phyloP scores from a whole-genome alignment of 176 grass and related monocot genomes.

The Juncus effusus region DNA sequence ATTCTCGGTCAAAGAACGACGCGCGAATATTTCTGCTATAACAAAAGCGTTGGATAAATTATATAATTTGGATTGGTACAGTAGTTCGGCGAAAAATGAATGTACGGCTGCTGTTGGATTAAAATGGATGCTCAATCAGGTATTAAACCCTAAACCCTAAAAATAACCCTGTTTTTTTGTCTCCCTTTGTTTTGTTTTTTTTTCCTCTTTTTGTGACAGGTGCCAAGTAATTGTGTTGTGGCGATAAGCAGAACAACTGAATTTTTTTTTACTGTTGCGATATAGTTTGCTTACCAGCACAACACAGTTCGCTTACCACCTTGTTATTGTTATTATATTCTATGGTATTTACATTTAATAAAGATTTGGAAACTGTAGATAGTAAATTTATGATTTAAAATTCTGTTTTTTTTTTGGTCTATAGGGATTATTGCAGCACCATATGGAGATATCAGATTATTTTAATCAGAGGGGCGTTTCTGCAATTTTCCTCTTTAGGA shows the following conservation, averaged over 20 bases:
- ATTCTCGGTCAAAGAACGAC: conserved; percentile 77
- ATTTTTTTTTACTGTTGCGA: too few relatives aligned
- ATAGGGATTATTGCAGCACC: conserved; percentile 74
- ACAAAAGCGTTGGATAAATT: conserved; percentile 59
- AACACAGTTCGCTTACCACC: too few relatives aligned
- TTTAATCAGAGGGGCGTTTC: conserved; percentile 76
- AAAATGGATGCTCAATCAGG: conserved; percentile 99
- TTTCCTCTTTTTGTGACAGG: not conserved
- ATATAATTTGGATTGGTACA: conserved; percentile 95
- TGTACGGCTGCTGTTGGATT: conserved; percentile 77
- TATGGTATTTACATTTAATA: too few relatives aligned
- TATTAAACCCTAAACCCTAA: conserved; percentile 22
- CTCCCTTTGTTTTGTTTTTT: not conserved
- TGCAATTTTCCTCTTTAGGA: conserved; percentile 84
- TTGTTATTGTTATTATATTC: too few relatives aligned
- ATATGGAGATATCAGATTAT: conserved; percentile 71
- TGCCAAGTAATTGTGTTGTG: not conserved
- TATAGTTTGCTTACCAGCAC: too few relatives aligned
- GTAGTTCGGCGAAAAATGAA: conserved; percentile 94
- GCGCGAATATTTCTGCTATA: conserved; percentile 60
- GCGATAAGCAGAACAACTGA: too few relatives aligned
- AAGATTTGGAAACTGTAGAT: too few relatives aligned
- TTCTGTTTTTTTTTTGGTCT: not conserved
- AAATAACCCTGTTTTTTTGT: not conserved
- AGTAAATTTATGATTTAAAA: not conserved